phyloP scores from a whole-genome alignment of 2,329 filamentous ascomycete genomes.

The Aphanocladium album region DNA sequence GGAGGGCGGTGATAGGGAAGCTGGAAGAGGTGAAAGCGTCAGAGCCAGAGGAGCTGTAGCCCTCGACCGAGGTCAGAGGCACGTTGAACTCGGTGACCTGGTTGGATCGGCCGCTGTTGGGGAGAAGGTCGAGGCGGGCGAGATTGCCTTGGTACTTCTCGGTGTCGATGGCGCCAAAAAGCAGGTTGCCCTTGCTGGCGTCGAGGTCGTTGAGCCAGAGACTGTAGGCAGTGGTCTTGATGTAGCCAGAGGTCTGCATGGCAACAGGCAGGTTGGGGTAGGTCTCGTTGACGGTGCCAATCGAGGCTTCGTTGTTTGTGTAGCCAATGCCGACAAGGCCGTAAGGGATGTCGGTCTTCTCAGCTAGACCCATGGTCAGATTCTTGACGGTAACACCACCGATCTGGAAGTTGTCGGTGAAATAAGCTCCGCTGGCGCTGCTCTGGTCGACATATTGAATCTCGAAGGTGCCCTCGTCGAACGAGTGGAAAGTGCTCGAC shows the following conservation, averaged over 20 bases:
- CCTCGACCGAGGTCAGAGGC: conserved; percentile 42
- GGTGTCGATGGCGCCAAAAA: conserved; percentile 78
- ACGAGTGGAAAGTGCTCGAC: conserved; percentile 43
- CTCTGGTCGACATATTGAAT: conserved; percentile 60
- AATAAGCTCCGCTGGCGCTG: conserved; percentile 52
- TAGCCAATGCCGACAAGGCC: conserved; percentile 60
- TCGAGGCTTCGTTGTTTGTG: conserved; percentile 45
- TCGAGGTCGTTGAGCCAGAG: conserved; percentile 60
- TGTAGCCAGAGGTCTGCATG: conserved; percentile 57
- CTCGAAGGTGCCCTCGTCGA: conserved; percentile 42
- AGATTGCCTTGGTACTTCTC: conserved; percentile 65
- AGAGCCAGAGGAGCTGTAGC: conserved; percentile 43
- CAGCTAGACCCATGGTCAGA: conserved; percentile 55
- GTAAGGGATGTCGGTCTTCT: conserved; percentile 48
- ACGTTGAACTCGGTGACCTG: conserved; percentile 44
- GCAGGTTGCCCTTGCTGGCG: conserved; percentile 61
- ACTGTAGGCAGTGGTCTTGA: conserved; percentile 65
- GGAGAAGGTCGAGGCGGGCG: conserved; percentile 52
- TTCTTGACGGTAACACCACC: conserved; percentile 47
- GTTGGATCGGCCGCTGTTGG: conserved; percentile 33
- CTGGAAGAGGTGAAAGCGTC: conserved; percentile 39
- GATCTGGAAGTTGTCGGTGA: conserved; percentile 52
- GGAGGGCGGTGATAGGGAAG: conserved; percentile 54
- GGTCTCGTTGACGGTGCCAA: conserved; percentile 23
- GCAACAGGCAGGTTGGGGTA: conserved; percentile 60